Conservation (phyloP, 495 filamentous ascomycete genomes). For the Rusavskia elegans region DNA sequence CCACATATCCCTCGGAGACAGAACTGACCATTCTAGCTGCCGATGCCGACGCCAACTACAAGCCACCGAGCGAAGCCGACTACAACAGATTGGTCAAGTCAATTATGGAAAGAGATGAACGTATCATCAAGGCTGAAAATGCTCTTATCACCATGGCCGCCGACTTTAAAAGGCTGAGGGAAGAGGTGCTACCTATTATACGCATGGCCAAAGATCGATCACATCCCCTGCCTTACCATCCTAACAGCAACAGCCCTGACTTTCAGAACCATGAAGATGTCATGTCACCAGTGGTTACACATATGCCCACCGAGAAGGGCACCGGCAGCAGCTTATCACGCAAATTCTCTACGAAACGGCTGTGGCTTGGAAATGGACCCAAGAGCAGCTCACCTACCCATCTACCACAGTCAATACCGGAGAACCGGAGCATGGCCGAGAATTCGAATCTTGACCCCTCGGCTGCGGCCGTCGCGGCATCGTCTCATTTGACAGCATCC, state of each 20-base stretch:
- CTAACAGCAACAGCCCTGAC: conserved; percentile 16
- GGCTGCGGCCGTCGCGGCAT: conserved; percentile 51
- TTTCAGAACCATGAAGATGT: conserved; percentile 24
- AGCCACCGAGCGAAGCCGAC: conserved; percentile 79
- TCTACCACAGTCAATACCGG: conserved; percentile 38
- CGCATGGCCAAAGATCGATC: conserved; percentile 80
- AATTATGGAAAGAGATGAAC: conserved; percentile 72
- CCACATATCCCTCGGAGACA: neutral
- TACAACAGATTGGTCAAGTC: conserved; percentile 77
- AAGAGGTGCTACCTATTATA: conserved; percentile 81
- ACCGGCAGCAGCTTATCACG: conserved; percentile 44
- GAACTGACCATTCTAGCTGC: conserved; percentile 43
- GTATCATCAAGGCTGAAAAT: conserved; percentile 61
- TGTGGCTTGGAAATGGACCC: conserved; percentile 65
- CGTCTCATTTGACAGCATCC: conserved; percentile 53
- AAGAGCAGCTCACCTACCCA: conserved; percentile 75
- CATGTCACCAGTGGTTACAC: conserved; percentile 25
- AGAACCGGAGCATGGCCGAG: conserved; percentile 36
- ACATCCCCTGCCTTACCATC: conserved; percentile 56
- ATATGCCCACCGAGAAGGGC: conserved; percentile 18
- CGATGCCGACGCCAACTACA: conserved; percentile 70
- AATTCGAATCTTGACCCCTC: conserved; percentile 40
- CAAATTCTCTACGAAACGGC: conserved; percentile 82
- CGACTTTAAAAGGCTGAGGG: conserved; percentile 67
- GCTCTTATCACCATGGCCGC: conserved; percentile 70